A percentile compares a stretch with the other conserved stretches of the same genome.
Conservation (phyloP, 768 basidiomycete species). For the Amanita pallidorosea region DNA sequence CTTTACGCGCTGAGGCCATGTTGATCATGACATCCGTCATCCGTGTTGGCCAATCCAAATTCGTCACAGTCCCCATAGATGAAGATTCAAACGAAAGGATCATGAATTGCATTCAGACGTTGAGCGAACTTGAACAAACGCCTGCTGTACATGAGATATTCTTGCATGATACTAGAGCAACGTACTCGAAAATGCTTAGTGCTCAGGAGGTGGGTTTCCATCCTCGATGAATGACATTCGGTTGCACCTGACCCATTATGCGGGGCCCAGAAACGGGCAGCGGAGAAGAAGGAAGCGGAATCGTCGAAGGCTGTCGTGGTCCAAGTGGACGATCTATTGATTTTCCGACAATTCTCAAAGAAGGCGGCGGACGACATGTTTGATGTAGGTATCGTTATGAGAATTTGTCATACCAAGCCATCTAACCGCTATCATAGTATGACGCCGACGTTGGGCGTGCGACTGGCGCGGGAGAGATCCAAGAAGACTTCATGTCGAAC, state of each 20-base stretch:
- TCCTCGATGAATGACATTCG: not conserved
- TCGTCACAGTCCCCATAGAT: constrained; percentile 90
- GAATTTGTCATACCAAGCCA: not conserved
- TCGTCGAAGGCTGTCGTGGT: constrained; percentile 51
- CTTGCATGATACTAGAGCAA: constrained; percentile 79
- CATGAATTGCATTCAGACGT: constrained; percentile 88
- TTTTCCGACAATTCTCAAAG: constrained; percentile 93
- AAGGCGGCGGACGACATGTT: constrained; percentile 75
- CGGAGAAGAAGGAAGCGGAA: constrained; percentile 85
- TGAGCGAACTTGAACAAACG: constrained; percentile 65
- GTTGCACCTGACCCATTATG: not conserved
- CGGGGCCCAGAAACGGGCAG: constrained; percentile 62
- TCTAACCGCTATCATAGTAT: constrained; percentile 40
- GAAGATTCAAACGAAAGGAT: constrained; percentile 97
- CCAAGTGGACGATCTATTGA: constrained; percentile 88
- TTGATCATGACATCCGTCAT: constrained; percentile 96
- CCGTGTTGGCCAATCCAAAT: constrained; percentile 95
- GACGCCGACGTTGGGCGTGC: constrained; percentile 84
- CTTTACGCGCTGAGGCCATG: constrained; percentile 89
- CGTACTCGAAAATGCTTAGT: constrained; percentile 91
- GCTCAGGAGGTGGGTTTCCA: constrained; percentile 68
- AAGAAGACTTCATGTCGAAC: constrained; percentile 92
- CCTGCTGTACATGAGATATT: constrained; percentile 59
- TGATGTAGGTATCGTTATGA: constrained; percentile 34
- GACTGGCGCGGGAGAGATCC: constrained; percentile 73